Evolutionary conservation across 228 moss, liverwort and hornwort species (phyloP).

Genomic region (Sphagnum magellanicum): DNA sequence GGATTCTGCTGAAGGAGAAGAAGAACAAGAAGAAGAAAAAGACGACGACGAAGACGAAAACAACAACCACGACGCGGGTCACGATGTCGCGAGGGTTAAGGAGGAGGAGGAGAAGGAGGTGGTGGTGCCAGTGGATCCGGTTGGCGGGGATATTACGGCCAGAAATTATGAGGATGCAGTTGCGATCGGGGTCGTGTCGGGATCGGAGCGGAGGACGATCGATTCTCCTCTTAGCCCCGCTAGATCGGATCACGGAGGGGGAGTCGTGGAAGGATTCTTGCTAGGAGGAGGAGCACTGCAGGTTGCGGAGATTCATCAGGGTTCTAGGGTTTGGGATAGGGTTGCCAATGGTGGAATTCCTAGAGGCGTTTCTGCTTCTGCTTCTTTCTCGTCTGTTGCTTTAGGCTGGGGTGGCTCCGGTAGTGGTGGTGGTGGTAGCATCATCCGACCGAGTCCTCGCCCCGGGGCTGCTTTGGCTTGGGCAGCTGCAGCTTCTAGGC

Average conservation of each 20-base stretch:
- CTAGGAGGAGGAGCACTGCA: conserved; percentile 1
- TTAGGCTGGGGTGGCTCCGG: conserved; percentile 4
- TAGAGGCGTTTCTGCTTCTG: conserved; percentile 6
- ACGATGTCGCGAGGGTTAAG: not conserved
- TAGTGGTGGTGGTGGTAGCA: conserved; percentile 2
- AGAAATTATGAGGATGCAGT: not conserved
- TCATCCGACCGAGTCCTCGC: conserved; percentile 25
- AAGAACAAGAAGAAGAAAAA: not conserved
- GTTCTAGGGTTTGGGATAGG: not conserved
- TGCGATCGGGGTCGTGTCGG: no score
- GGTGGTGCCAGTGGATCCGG: not conserved
- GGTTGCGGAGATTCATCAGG: not conserved
- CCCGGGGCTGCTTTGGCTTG: conserved; percentile 74
- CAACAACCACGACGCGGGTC: not conserved
- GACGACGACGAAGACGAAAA: not conserved
- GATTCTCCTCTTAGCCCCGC: not conserved
- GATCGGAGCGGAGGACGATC: not conserved
- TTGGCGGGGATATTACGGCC: not conserved
- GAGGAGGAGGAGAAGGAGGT: not conserved
- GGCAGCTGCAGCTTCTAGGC: conserved; percentile 72
- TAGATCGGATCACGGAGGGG: not conserved
- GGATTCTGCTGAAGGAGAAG: conserved; percentile 12
- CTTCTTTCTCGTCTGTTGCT: conserved; percentile 1
- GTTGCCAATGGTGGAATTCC: conserved; percentile 3
- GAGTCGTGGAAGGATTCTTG: not conserved